Conservation (phyloP, 371 early-diverging fungal genomes). For the Mucor racemosus region DNA sequence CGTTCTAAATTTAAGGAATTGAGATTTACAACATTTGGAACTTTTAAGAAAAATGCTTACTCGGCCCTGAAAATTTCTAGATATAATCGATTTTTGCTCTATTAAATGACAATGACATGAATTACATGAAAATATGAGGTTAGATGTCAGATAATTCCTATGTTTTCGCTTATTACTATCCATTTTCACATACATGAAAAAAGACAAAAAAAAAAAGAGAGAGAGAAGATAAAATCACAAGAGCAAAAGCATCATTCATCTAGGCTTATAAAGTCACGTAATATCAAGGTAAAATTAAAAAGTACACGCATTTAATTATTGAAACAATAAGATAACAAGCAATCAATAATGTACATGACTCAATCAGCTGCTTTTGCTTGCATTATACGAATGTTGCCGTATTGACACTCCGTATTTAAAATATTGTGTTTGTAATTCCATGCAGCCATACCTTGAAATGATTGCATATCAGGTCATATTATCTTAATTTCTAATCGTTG, state of each 20-base stretch:
- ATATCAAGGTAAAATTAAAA: not conserved
- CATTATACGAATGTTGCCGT: not conserved
- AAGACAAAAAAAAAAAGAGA: not conserved
- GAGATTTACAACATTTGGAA: not conserved
- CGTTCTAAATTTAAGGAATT: slow-evolving; percentile 47
- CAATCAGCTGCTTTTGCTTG: not conserved
- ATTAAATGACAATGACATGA: slow-evolving; percentile 28
- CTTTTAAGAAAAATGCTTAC: slow-evolving; percentile 5
- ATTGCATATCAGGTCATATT: no score
- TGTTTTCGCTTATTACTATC: slow-evolving; percentile 14
- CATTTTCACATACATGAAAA: not conserved
- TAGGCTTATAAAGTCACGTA: not conserved
- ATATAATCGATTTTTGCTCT: slow-evolving; percentile 23
- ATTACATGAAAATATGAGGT: slow-evolving; percentile 15
- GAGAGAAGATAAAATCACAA: not conserved
- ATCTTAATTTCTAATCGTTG: no score
- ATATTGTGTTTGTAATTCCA: not conserved
- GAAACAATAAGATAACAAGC: not conserved
- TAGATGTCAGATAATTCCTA: slow-evolving; percentile 14
- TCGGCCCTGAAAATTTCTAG: slow-evolving; percentile 30
- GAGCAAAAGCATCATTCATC: not conserved
- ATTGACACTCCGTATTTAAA: slow-evolving; percentile 1
- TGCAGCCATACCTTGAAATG: not conserved
- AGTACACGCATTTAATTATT: not conserved
- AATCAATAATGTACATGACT: slow-evolving; percentile 2